Base-by-base conservation (phyloP, 495 filamentous ascomycete species). In the Evansstolkia leycettana region DNA sequence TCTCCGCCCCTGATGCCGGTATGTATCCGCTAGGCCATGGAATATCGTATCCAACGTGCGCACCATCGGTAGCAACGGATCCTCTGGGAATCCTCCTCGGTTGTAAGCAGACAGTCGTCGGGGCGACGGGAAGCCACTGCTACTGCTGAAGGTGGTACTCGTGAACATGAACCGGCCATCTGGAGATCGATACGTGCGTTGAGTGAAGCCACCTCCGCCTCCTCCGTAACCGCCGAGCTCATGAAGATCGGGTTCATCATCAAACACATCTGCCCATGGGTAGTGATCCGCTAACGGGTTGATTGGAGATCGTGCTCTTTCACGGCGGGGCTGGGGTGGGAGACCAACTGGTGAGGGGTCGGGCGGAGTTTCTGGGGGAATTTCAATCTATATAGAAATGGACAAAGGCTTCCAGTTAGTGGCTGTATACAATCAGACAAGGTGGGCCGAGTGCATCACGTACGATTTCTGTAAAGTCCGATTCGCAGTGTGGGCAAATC, bases 381-480 rank as follows among this genome's bases (percentile, higher is more conserved):
- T 43, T 30, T 61, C 64, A n/a, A n/a, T n/a, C n/a, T n/a, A n/a
- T n/a, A n/a, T n/a, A n/a, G n/a, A n/a, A n/a, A n/a, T n/a, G n/a
- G n/a, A n/a, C n/a, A n/a, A n/a, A n/a, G n/a, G n/a, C n/a, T n/a
- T n/a, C n/a, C n/a, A n/a, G n/a, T n/a, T n/a, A n/a, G n/a, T n/a
- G n/a, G n/a, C n/a, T n/a, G n/a, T n/a, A n/a, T n/a, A n/a, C n/a
- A n/a, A n/a, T n/a, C n/a, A n/a, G n/a, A n/a, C n/a, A n/a, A n/a
- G n/a, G n/a, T n/a, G n/a, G n/a, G n/a, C n/a, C n/a, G n/a, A n/a
- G n/a, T n/a, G n/a, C n/a, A n/a, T n/a, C n/a, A n/a, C 54, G 20
- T 52, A 64, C 88, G 39, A 94, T 89, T 60, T 98, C 85, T 5
- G 73, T 81, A 51, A 82, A 76, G 5, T 92, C 82, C n/a, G 73